Conservation (phyloP, 176 grass and related monocot species). For the Metroxylon sagu region DNA sequence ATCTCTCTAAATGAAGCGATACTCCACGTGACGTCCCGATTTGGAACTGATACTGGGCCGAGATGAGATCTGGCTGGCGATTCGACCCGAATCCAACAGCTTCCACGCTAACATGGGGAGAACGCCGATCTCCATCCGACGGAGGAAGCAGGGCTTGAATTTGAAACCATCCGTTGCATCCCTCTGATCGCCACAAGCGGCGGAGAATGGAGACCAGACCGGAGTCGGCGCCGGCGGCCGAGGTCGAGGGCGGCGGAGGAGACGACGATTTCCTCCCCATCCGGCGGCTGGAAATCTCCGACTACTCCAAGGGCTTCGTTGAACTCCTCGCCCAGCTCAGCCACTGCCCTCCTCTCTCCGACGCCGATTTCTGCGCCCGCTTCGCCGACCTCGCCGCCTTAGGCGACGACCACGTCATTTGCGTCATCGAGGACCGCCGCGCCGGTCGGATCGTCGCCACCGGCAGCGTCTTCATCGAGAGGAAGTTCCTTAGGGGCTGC, state of each 20-base stretch:
- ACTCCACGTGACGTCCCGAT: no score
- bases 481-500: slow-evolving; percentile 63
- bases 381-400: slow-evolving; percentile 67
- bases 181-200: no score
- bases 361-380: slow-evolving; percentile 48
- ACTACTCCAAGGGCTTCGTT: slow-evolving; percentile 56
- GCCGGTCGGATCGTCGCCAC: slow-evolving; percentile 50
- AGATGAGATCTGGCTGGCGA: no score
- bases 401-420: slow-evolving; percentile 69
- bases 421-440: slow-evolving; percentile 51
- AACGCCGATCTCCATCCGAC: no score
- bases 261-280: slow-evolving; percentile 17
- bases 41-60: no score
- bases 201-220: no score
- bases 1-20: no score
- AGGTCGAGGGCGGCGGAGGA: slow-evolving; percentile 6
- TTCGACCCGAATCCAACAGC: no score
- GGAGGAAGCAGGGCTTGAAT: no score
- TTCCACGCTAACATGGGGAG: no score
- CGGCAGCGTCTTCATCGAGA: slow-evolving; percentile 76
- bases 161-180: no score
- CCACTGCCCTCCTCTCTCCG: slow-evolving; percentile 46
- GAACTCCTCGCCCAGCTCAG: slow-evolving; percentile 65
- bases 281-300: slow-evolving; percentile 54
- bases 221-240: neutral